Evolutionary conservation across 805 yeast species (phyloP), one percentile per base, ranked within the genome.

Genomic region (Tetrapisispora iriomotensis): DNA sequence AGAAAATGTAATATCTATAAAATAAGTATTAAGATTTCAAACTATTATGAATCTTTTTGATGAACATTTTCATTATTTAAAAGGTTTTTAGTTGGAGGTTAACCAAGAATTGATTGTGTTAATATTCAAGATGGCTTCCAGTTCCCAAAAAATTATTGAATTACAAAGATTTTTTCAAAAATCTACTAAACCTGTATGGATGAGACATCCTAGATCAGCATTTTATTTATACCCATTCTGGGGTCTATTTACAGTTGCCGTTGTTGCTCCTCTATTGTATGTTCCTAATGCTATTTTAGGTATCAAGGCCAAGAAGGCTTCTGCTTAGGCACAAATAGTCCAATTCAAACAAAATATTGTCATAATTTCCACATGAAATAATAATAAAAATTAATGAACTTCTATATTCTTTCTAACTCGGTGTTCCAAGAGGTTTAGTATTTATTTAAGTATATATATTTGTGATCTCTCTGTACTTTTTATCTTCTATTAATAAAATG

Each of bases 221-320:
- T 67, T 71, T 54, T 64, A 79, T 60, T 72, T 83, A 49, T 79
- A 77, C 66, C 94, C 94, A 58, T 84, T 77, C 74, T 79, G 72
- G 68, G 84, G 83, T 46, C 68, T 78, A 45, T 79, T 83, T 63
- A 67, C 83, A 40, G 70, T 79, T 45, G 68, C 84, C 47, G 75
- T 84, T 37, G 70, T 70, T 43, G 72, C 74, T 44, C 81, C 92
- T 45, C 68, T 79, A 51, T 74, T 65, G 68, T 82, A 77, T 72
- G 61, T 77, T 37, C 83, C 78, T 53, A 79, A 86, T 66, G 88
- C 92, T 53, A 58, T 77, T 46, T 61, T 68, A 39, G 90, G 88
- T 61, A 68, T 79, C 58, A 80, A 81, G 67, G 80, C 61, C 30
- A 47, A 51, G 45, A 56, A 50, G 22, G 19, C 21, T 22, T n/a